Evolutionary conservation across 208 protist genomes (phyloP).

Genomic region (Trypanosoma melophagium): DNA sequence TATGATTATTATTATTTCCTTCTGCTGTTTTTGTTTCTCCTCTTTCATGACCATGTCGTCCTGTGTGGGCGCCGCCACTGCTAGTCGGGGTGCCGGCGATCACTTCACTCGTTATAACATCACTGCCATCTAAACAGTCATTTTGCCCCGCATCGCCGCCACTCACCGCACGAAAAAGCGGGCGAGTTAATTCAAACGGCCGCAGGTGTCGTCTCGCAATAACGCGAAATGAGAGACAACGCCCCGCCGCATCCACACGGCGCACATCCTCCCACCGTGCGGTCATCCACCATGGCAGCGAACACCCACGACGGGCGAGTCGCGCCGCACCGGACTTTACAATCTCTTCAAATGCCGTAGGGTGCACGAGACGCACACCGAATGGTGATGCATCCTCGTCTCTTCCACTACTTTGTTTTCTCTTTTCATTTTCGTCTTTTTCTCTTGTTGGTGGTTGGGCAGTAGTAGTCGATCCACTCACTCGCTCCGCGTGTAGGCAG

Average conservation of each 20-base stretch:
- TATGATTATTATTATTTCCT: too few species aligned
- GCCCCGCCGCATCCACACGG: constrained; percentile 9
- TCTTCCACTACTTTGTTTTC: too few species aligned
- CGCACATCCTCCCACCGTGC: constrained; percentile 45
- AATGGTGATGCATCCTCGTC: constrained; percentile 5
- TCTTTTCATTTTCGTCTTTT: too few species aligned
- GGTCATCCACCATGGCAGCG: constrained; percentile 76
- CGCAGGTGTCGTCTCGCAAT: constrained; percentile 54
- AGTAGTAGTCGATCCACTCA: background rate
- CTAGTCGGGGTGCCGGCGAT: constrained; percentile 21
- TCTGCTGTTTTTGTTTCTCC: too few species aligned
- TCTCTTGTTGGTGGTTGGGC: too few species aligned
- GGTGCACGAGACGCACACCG: constrained; percentile 50
- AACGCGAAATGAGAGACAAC: constrained; percentile 65
- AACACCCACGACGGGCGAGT: constrained; percentile 46
- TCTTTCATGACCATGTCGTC: too few species aligned
- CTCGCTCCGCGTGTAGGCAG: constrained; percentile 64
- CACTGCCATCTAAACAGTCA: constrained; percentile 14
- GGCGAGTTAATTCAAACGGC: constrained; percentile 51
- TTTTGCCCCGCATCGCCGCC: constrained; percentile 10
- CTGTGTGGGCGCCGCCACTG: background rate
- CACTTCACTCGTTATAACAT: constrained; percentile 24
- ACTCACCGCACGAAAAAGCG: constrained; percentile 48
- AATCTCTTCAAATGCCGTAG: constrained; percentile 43
- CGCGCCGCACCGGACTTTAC: constrained; percentile 65